Conservation (phyloP, 805 yeast genomes). For the Candida silvicultrix region DNA sequence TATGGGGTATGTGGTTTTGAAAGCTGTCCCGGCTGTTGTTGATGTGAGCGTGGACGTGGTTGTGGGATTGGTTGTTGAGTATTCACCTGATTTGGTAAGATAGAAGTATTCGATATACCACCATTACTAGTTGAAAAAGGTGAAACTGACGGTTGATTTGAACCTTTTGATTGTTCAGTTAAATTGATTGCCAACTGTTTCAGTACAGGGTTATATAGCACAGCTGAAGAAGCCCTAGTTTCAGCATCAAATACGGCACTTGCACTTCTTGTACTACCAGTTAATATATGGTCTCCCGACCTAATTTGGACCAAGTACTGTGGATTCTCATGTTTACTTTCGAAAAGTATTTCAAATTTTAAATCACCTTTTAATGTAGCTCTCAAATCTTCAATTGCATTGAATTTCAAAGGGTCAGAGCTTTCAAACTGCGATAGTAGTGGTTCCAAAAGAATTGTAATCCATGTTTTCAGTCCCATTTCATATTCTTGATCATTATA, state of each 20-base stretch:
- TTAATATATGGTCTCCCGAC: not conserved
- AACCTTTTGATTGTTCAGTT: not conserved
- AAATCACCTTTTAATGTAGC: not conserved
- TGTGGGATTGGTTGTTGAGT: not conserved
- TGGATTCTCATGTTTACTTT: not conserved
- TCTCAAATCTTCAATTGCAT: constrained; percentile 1
- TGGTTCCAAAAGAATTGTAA: constrained; percentile 6
- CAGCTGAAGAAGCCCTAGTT: not conserved
- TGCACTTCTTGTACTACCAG: not conserved
- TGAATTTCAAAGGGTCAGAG: not conserved
- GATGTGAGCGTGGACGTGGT: not conserved
- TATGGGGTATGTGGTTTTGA: not conserved
- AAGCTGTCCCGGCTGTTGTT: not conserved
- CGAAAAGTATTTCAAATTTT: not conserved
- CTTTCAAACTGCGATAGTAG: constrained; percentile 1
- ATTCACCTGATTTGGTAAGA: not conserved
- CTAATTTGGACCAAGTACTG: not conserved
- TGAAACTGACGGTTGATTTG: not conserved
- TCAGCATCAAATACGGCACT: not conserved
- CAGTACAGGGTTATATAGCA: not conserved
- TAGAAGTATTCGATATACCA: too few species aligned
- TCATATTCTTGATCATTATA: not conserved
- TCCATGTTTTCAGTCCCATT: constrained; percentile 3
- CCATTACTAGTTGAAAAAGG: not conserved
- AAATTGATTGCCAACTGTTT: not conserved